A percentile compares a stretch with the other conserved stretches of the same genome.
These are phyloP conservation scores for Phytopythium kandeliae DNA, from an alignment of 352 stramenopile species.

Conservation along the genomic window DNA sequence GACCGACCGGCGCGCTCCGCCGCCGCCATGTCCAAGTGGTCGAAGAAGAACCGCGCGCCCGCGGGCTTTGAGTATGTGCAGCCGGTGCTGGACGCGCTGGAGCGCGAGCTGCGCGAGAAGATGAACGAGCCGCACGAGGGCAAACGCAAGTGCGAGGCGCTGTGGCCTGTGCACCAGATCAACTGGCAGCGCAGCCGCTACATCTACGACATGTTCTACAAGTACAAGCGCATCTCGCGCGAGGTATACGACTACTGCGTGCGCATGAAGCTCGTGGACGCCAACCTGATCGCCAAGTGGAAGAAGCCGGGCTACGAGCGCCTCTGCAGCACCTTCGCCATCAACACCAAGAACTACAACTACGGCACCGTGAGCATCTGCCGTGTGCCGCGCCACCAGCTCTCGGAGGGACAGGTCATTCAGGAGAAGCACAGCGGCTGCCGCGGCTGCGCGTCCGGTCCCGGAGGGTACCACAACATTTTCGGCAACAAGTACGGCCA, in stretches of 20 bases:
- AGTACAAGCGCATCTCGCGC: conserved; percentile 92
- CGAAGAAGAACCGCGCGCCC: conserved; percentile 81
- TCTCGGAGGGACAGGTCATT: conserved; percentile 85
- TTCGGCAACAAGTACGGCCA: conserved; percentile 99
- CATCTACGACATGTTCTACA: conserved; percentile 99
- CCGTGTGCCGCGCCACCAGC: conserved; percentile 93
- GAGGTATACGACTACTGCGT: conserved; percentile 99
- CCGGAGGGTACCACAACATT: conserved; percentile 94
- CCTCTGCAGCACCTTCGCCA: conserved; percentile 98
- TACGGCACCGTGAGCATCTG: conserved; percentile 98
- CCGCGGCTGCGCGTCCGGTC: conserved; percentile 93
- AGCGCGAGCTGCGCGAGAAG: conserved; percentile 96
- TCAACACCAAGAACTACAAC: conserved; percentile 99
- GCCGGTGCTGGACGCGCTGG: conserved; percentile 94
- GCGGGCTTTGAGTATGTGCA: conserved; percentile 94
- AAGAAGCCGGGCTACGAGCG: conserved; percentile 99
- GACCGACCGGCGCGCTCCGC: too few species aligned
- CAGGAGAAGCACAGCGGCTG: conserved; percentile 96
- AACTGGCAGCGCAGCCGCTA: conserved; percentile 98
- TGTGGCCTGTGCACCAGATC: conserved; percentile 99
- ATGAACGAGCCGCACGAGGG: conserved; percentile 97
- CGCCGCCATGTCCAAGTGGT: conserved; percentile 82
- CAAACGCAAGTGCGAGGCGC: conserved; percentile 95
- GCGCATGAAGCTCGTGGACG: conserved; percentile 92
- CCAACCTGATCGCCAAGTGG: conserved; percentile 98